Base-by-base conservation (phyloP, 108 stramenopile species). In the Nitzschia sp. region DNA sequence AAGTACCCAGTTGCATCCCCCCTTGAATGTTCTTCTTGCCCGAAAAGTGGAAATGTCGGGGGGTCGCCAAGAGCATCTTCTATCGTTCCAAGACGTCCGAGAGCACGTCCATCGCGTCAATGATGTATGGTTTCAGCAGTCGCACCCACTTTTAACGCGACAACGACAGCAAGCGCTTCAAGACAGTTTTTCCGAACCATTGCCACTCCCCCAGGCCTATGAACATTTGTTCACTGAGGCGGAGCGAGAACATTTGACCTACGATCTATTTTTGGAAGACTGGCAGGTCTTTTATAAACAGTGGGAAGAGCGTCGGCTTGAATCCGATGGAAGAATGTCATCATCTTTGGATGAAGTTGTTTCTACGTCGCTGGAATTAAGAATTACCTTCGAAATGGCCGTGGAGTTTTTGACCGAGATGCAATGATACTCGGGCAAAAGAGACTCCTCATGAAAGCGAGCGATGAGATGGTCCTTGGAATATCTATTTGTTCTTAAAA, bases 231-330 rank as follows among this genome's bases (percentile, higher is more conserved):
- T 94, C 56, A 91, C 89, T 31, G 81, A 77, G 0, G 76, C 73
- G 6, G 92, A 94, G 60, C 84, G 81, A 44, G 87, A 94, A 48
- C 82, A 85, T 65, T 77, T 91, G 70, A 78, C 76, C 0, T 94
- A 62, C 71, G 89, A 89, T 25, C 75, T 77, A 41, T 94, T 94
- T 66, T 29, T 89, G 47, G 86, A 94, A 65, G 92, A 94, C 61
- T 94, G 89, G 89, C 47, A 75, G 19, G 89, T 84, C 1, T 94
- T 73, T 75, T 74, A 74, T 57, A 36, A 41, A 38, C 19, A 48
- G 19, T 41, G 38, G 38, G 13, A 41, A 41, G 38, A 41, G 38
- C 38, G 9, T 6, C 38, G 13, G 38, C 9, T 9, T 41, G 38
- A 41, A 13, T 6, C 38, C 38, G 9, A 41, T 13, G n/a, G n/a